A percentile compares a stretch with the other conserved stretches of the same genome.
These are phyloP conservation scores for Tulasnella sp. DNA, from an alignment of 768 basidiomycete species.

Conservation along the genomic window DNA sequence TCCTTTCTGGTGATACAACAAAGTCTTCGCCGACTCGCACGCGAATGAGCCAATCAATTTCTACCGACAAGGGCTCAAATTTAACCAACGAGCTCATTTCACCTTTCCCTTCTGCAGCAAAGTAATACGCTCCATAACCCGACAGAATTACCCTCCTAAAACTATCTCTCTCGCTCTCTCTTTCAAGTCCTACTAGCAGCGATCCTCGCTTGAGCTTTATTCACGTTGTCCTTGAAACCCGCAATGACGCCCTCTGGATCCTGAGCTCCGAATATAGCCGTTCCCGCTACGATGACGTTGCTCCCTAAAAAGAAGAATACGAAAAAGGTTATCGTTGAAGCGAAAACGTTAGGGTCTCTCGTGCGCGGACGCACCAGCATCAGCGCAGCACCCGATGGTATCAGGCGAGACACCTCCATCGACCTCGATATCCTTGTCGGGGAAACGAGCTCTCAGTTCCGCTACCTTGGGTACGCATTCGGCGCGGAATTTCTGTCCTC, in stretches of 20 bases:
- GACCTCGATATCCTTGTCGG: constrained; percentile 92
- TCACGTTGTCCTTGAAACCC: constrained; percentile 59
- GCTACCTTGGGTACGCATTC: constrained; percentile 88
- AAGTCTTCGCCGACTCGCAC: too few relatives aligned
- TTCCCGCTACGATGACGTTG: constrained; percentile 97
- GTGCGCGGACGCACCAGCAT: constrained; percentile 55
- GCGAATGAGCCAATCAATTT: too few relatives aligned
- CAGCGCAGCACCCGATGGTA: constrained; percentile 78
- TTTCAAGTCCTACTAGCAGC: neutral
- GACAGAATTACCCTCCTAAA: too few relatives aligned
- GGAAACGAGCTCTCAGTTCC: constrained; percentile 84
- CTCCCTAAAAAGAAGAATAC: constrained; percentile 51
- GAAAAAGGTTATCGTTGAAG: neutral
- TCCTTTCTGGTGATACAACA: too few relatives aligned
- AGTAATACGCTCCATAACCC: too few relatives aligned
- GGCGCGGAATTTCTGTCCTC: constrained; percentile 94
- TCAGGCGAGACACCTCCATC: constrained; percentile 93
- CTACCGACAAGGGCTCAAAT: too few relatives aligned
- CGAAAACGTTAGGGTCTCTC: neutral
- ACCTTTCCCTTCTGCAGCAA: too few relatives aligned
- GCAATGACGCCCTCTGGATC: constrained; percentile 72
- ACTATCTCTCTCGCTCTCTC: too few relatives aligned
- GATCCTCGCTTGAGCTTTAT: constrained; percentile 37
- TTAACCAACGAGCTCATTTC: too few relatives aligned
- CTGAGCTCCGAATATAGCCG: constrained; percentile 82